A percentile compares a stretch with the other conserved stretches of the same genome.
Conservation (phyloP, 495 filamentous ascomycete genomes). For the Trichoderma erinaceum region DNA sequence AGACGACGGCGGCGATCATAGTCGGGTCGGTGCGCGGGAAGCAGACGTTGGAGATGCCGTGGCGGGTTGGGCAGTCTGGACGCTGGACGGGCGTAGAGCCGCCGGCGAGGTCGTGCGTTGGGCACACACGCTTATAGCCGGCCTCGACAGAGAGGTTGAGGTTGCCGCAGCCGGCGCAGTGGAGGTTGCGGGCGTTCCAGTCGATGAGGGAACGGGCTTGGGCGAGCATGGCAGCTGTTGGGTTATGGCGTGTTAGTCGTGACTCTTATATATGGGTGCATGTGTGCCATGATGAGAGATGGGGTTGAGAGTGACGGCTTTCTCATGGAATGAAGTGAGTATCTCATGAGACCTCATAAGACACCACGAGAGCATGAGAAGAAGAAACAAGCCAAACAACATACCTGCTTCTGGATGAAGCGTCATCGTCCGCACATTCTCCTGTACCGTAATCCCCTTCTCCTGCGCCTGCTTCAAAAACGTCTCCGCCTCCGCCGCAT, state of each 20-base stretch:
- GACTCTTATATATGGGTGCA: background rate
- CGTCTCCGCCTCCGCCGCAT: constrained; percentile 52
- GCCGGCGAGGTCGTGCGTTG: constrained; percentile 61
- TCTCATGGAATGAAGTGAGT: background rate
- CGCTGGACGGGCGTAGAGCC: constrained; percentile 42
- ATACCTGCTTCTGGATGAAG: constrained; percentile 40
- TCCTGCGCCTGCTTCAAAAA: constrained; percentile 25
- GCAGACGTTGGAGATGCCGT: constrained; percentile 69
- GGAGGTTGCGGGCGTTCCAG: constrained; percentile 91
- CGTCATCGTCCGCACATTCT: constrained; percentile 30
- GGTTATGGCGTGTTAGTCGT: background rate
- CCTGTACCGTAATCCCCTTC: constrained; percentile 25
- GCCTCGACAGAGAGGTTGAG: constrained; percentile 80
- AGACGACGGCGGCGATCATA: constrained; percentile 89
- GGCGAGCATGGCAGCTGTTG: constrained; percentile 82
- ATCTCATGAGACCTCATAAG: background rate
- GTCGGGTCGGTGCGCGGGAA: constrained; percentile 96
- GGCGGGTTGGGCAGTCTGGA: constrained; percentile 67
- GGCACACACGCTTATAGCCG: constrained; percentile 86
- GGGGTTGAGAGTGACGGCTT: background rate
- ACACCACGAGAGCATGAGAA: no score
- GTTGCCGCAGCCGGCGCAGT: constrained; percentile 82
- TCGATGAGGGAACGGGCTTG: constrained; percentile 83
- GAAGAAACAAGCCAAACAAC: constrained; percentile 15
- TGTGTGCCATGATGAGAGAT: background rate